Base-by-base conservation (phyloP, 306 rosid species). In the Prinsepia uniflora region DNA sequence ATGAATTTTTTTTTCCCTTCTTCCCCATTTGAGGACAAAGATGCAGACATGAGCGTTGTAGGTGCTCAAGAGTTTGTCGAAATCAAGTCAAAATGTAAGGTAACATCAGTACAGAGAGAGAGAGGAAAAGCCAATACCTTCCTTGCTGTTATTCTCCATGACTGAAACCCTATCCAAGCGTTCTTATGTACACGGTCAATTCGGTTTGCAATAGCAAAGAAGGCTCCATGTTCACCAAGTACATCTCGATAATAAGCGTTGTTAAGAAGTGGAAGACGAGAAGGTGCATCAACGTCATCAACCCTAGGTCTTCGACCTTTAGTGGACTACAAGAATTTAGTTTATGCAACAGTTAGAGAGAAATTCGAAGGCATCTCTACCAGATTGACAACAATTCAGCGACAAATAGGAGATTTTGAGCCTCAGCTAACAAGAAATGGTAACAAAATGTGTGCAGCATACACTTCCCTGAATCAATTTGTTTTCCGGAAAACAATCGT, bases 91-190 rank as follows among this genome's bases (percentile, higher is more conserved):
- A 36, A 6, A n/a, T 56, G 44, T 17, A 48, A 8, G 20, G 53
- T 6, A 66, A 14, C 12, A 24, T 49, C 10, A 11, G 11, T 3
- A 64, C 2, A 55, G 60, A 66, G 9, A 13, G 43, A 24, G 34
- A 49, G 71, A 67, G 60, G 52, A 43, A 71, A 22, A 54, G 65
- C 48, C 57, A n/a, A 15, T 44, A 91, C 97, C 96, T 87, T 95
- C 89, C 83, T 86, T 34, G 96, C 99, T 43, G 96, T 91, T 55
- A 95, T 92, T 81, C 99, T 89, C 99, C 99, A 95, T 64, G 99
- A 95, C 61, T 87, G 96, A 84, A 95, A 95, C 74, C 99, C 99
- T 46, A 95, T 91, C 99, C 99, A 95, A 24, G 97, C 90, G 82
- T 89, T 95, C 84, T 75, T 95, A 86, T 95, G 97, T 64, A 95